Percentiles rank a stretch among this genome's conserved stretches.
phyloP scores from a whole-genome alignment of 768 basidiomycete genomes.

The Naematelia encephala region DNA sequence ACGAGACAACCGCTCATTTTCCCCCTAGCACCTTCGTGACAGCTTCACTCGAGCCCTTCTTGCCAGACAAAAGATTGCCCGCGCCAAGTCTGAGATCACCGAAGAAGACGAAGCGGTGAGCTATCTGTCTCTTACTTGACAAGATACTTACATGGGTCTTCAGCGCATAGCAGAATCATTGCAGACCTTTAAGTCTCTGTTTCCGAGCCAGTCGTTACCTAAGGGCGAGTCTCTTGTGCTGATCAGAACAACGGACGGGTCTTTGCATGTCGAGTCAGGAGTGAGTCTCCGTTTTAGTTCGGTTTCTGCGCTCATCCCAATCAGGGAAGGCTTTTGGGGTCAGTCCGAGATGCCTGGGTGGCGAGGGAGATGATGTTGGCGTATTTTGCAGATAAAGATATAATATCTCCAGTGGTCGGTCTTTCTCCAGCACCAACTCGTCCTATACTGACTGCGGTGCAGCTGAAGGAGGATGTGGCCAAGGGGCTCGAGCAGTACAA shows the following conservation, averaged over 20 bases:
- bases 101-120: constrained; percentile 46
- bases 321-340: constrained; percentile 44
- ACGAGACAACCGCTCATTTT: neutral
- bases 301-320: neutral
- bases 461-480: constrained; percentile 47
- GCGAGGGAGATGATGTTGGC: constrained; percentile 49
- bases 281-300: constrained; percentile 15
- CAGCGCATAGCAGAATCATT: constrained; percentile 43
- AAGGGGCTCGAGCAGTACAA: constrained; percentile 23
- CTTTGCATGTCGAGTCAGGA: constrained; percentile 47
- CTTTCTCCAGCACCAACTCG: neutral
- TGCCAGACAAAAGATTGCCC: constrained; percentile 50
- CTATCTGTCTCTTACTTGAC: too few relatives aligned
- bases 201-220: constrained; percentile 44
- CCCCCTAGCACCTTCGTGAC: constrained; percentile 52
- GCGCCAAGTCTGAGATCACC: constrained; percentile 27
- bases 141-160: constrained; percentile 3
- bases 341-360: constrained; percentile 42
- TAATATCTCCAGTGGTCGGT: constrained; percentile 41
- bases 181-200: constrained; percentile 49
- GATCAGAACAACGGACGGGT: constrained; percentile 34
- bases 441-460: neutral
- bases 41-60: constrained; percentile 52
- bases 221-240: constrained; percentile 50
- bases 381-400: constrained; percentile 50